Conservation (phyloP, 306 rosid species). For the Prunus salicina region DNA sequence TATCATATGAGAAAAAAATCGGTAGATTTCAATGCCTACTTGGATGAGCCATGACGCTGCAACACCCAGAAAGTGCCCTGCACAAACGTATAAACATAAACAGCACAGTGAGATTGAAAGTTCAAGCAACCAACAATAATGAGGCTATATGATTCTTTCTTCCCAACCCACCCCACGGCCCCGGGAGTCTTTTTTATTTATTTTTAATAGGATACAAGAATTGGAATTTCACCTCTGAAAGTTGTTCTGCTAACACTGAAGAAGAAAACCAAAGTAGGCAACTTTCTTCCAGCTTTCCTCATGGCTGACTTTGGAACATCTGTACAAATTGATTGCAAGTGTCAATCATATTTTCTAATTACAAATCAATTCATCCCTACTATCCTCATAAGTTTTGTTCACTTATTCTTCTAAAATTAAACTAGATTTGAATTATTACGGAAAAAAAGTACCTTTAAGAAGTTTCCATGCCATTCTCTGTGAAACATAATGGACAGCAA, state of each 20-base stretch:
- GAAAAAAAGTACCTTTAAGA: conserved; percentile 57
- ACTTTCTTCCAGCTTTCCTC: conserved; percentile 69
- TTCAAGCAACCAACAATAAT: conserved; percentile 8
- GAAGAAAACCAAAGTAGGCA: conserved; percentile 57
- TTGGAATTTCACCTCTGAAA: conserved; percentile 55
- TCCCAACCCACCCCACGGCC: too few species aligned
- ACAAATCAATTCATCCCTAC: conserved; percentile 5
- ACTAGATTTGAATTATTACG: neutral
- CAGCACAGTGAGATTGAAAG: conserved; percentile 17
- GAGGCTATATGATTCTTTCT: neutral
- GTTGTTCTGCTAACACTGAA: conserved; percentile 65
- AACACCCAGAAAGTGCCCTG: conserved; percentile 70
- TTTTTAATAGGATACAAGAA: neutral
- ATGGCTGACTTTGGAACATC: conserved; percentile 70
- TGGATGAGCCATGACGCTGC: conserved; percentile 86
- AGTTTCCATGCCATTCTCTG: conserved; percentile 80
- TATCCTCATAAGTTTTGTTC: neutral
- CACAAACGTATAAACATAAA: conserved; percentile 9
- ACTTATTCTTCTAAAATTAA: neutral
- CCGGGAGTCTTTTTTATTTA: neutral
- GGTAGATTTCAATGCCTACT: conserved; percentile 60
- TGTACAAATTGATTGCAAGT: conserved; percentile 15
- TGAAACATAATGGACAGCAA: conserved; percentile 57
- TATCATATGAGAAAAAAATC: conserved; percentile 23
- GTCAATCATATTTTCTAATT: neutral